Percentiles rank a stretch among this genome's conserved stretches.
Evolutionary conservation across 1,284 basidiomycete species (phyloP).

Genomic region (Tylopilus orsonianus): DNA sequence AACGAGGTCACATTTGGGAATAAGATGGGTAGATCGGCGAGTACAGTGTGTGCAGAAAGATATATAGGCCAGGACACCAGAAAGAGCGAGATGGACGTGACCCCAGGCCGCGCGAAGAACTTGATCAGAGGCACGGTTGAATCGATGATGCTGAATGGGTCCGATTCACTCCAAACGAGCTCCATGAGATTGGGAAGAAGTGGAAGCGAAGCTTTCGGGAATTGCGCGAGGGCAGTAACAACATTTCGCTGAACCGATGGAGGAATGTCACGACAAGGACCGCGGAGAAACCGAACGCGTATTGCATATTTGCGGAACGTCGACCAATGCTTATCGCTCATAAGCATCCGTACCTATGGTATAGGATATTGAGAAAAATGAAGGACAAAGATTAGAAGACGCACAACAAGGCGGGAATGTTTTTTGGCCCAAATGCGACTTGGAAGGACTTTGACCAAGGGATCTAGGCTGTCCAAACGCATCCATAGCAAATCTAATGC

Average conservation of each 20-base stretch:
- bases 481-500: conserved; percentile 22
- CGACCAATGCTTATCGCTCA: conserved; percentile 13
- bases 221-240: conserved; percentile 10
- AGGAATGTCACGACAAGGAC: conserved; percentile 6
- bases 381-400: background rate
- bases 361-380: background rate
- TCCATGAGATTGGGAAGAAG: conserved; percentile 22
- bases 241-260: conserved; percentile 5
- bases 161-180: conserved; percentile 14
- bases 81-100: conserved; percentile 11
- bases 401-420: conserved; percentile 5
- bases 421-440: conserved; percentile 7
- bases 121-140: conserved; percentile 11
- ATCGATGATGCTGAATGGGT: conserved; percentile 2
- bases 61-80: conserved; percentile 10
- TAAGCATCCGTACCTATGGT: conserved; percentile 11
- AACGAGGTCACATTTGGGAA: conserved; percentile 20
- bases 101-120: conserved; percentile 9
- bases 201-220: conserved; percentile 6
- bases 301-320: conserved; percentile 17
- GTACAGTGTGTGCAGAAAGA: conserved; percentile 2
- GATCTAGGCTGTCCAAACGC: conserved; percentile 18
- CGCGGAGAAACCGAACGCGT: conserved; percentile 11
- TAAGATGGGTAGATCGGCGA: conserved; percentile 7
- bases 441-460: conserved; percentile 17